These are phyloP conservation scores for Colletotrichum brevisporum DNA, from an alignment of 2,329 filamentous ascomycete species.

Conservation along the genomic window DNA sequence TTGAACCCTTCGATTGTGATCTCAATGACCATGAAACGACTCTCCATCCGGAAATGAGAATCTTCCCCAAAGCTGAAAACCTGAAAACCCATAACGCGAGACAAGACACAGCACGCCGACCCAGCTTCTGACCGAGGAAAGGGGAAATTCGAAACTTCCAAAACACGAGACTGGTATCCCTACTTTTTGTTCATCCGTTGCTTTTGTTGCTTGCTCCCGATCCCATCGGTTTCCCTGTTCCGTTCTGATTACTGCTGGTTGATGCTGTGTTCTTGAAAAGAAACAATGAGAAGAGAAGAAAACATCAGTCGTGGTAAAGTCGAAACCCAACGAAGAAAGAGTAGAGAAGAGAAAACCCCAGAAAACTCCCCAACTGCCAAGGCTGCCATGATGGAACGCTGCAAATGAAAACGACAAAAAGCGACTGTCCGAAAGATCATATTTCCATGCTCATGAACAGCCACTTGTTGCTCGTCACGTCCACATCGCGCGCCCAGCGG, in stretches of 20 bases:
- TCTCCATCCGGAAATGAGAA: no score
- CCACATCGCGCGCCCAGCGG: slow-evolving; percentile 75
- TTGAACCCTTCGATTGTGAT: no score
- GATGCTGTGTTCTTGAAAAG: slow-evolving; percentile 6
- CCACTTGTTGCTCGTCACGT: slow-evolving; percentile 83
- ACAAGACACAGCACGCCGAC: neutral
- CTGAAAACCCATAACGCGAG: neutral
- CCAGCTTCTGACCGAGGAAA: slow-evolving; percentile 29
- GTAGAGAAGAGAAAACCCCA: neutral
- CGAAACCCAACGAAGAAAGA: neutral
- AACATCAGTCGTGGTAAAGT: neutral
- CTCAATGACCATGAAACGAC: no score
- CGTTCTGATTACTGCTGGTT: slow-evolving; percentile 12
- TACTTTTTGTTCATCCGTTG: slow-evolving; percentile 6
- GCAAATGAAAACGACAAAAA: slow-evolving; percentile 19
- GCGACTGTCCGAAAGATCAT: slow-evolving; percentile 55
- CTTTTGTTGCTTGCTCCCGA: slow-evolving; percentile 9
- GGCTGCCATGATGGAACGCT: slow-evolving; percentile 20
- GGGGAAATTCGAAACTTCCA: neutral
- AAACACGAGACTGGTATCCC: slow-evolving; percentile 24
- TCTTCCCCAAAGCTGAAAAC: no score
- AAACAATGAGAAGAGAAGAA: slow-evolving; percentile 19
- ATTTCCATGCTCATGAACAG: slow-evolving; percentile 91
- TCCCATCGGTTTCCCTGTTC: neutral
- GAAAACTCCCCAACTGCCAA: slow-evolving; percentile 35